Evolutionary conservation across 1,284 basidiomycete species (phyloP), one percentile per base, ranked within the genome.

Genomic region (Marasmius sp.): DNA sequence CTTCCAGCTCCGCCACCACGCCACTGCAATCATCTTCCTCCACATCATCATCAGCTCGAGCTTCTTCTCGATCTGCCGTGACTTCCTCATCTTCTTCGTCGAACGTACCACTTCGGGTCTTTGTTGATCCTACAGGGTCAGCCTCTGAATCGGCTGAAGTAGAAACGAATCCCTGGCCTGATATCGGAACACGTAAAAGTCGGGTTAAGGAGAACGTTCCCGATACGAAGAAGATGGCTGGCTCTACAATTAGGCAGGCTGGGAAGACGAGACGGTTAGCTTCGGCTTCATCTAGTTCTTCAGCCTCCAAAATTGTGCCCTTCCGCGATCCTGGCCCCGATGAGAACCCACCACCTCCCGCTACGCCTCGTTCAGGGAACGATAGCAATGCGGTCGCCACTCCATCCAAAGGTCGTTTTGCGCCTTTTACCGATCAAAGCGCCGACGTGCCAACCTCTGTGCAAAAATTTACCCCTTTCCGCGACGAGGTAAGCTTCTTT

Each of bases 131-230:
- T 10, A 75, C 80, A 2, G 87, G 84, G 34, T 72, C 76, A 53
- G 81, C 79, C 59, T 73, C 79, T 5, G 75, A 79, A 56, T 75
- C 79, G 11, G 78, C 75, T 20, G 78, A 79, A 64, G 68, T 72
- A 36, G 66, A 74, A 37, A 69, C 72, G 3, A 81, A 83, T 60
- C 75, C 82, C 6, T 92, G 87, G 82, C 81, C 84, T 22, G 90
- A 91, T 62, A 72, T 92, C 1, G 91, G 89, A 18, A 87, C 89
- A 62, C 87, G 89, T 67, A 88, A 88, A 70, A 80, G 85, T 10
- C 82, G 90, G 57, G 77, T 90, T 62, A 92, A 92, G 67, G 91
- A 92, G 76, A 92, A 92, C 66, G 75, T 85, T 2, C 84, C 83
- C 6, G 87, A 88, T 71, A 81, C 84, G 20, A 84, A 83, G 70